Base-by-base conservation (phyloP, 78 protist species). In the Chrysochromulina parva region DNA sequence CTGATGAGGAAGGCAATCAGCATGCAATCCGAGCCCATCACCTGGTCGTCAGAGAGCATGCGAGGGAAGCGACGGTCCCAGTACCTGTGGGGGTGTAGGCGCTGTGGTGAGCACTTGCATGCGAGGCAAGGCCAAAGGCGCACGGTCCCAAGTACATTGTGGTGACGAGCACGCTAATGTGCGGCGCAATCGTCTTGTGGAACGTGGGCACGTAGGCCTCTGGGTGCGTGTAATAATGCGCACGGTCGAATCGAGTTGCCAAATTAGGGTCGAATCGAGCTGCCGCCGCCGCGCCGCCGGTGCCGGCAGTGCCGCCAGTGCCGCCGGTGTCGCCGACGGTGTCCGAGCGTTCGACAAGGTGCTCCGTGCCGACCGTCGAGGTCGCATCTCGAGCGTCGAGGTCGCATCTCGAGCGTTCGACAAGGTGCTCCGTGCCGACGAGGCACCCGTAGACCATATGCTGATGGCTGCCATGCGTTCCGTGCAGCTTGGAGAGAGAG, bases 1-100 rank as follows among this genome's bases (percentile, higher is more conserved):
- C n/a, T n/a, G n/a, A n/a, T n/a, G n/a, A n/a, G n/a, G n/a, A n/a
- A n/a, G n/a, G n/a, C n/a, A n/a, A n/a, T n/a, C n/a, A n/a, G n/a
- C n/a, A n/a, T n/a, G n/a, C n/a, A n/a, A n/a, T n/a, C n/a, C n/a
- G n/a, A n/a, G n/a, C n/a, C n/a, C n/a, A n/a, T n/a, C n/a, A n/a
- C n/a, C 90, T 97, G 97, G 24, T 88, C 92, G 58, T 48, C 81
- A n/a, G 97, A 93, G 62, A 97, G 76, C 47, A 97, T 92, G 14
- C 97, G 94, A 52, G 99, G 98, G 88, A 54, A 82, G 69, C 88
- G 65, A 16, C 69, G 69, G 52, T 97, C 99, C 99, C 99, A 97
- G 93, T 97, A 97, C n/a, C n/a, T n/a, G n/a, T n/a, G n/a, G n/a
- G n/a, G n/a, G n/a, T n/a, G n/a, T n/a, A n/a, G n/a, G n/a, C n/a